Evolutionary conservation across 2,329 filamentous ascomycete species (phyloP).

Genomic region (Microsporum ferrugineum): DNA sequence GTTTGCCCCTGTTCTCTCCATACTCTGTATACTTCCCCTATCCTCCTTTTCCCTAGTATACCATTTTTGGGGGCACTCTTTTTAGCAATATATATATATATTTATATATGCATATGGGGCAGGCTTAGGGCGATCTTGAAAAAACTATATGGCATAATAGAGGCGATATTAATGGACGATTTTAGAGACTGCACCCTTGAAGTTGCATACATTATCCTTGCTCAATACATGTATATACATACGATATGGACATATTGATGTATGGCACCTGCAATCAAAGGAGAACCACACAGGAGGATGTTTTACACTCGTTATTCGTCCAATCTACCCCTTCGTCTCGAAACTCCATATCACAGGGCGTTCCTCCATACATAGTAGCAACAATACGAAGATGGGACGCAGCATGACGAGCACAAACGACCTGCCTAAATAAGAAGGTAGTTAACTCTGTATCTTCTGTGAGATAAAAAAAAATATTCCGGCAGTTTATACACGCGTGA

Average conservation of each 20-base stretch:
- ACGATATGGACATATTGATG: too few relatives aligned
- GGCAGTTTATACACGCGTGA: too few relatives aligned
- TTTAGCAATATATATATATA: not conserved
- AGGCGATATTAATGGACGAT: not conserved
- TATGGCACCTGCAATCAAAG: too few relatives aligned
- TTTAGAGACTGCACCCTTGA: too few relatives aligned
- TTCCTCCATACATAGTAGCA: not conserved
- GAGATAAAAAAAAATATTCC: not conserved
- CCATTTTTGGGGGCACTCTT: not conserved
- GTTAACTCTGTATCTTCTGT: not conserved
- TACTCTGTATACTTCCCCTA: not conserved
- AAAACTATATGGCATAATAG: too few relatives aligned
- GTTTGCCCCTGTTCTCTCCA: not conserved
- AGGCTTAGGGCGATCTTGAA: not conserved
- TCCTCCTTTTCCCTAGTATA: not conserved
- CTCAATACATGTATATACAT: too few relatives aligned
- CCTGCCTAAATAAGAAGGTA: slow-evolving; percentile 2
- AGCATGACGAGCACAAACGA: not conserved
- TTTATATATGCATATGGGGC: not conserved
- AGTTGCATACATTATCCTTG: too few relatives aligned
- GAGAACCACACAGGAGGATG: not conserved
- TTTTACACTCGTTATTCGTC: not conserved
- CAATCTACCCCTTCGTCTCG: not conserved
- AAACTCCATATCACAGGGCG: not conserved
- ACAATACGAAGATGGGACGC: not conserved